Evolutionary conservation across 1,139 yeast species (phyloP), one percentile per base, ranked within the genome.

Genomic region (Blastobotrys illinoisensis): DNA sequence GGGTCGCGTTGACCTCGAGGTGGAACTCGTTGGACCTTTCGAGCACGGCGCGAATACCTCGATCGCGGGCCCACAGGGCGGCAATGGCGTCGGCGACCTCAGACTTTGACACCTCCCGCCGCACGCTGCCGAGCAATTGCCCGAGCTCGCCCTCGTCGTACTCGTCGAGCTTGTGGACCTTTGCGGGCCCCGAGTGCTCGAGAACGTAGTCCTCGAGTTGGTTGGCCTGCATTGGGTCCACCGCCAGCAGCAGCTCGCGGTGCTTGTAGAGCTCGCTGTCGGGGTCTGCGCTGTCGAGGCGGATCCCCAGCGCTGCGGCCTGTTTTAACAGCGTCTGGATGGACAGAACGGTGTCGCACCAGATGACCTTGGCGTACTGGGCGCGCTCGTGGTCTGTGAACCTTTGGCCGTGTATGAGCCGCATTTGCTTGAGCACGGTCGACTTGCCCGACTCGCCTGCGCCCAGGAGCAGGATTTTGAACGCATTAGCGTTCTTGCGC

Each of bases 401-500:
- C 4, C 97, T 96, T 26, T 88, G 86, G 60, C 89, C 88, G 69
- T 93, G 98, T 52, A 90, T 71, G 32, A 93, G 74, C 63, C 87
- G 82, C 82, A 93, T 81, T 68, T 95, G 99, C 69, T 93, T 95
- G 59, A 93, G 74, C n/a, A 93, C 96, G 0, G 99, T 93, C 2
- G 96, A 88, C 69, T 93, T 93, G 6, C 99, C 99, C 54, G 93
- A 84, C 71, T 93, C 99, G 6, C 99, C 99, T 0, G 98, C 91
- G 23, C 99, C 99, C 26, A 90, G 72, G 18, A 90, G 73, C 49
- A 91, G 71, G 56, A 91, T 74, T 67, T 86, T 86, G 53, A 84
- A 57, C n/a, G 61, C 56, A 13, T 51, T 52, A 49, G 75, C 82
- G 56, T 75, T 73, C 58, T 78, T 80, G 60, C 79, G 79, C 56